Evolutionary conservation across 1,284 basidiomycete species (phyloP).

Genomic region (Ceratobasidium sp.): DNA sequence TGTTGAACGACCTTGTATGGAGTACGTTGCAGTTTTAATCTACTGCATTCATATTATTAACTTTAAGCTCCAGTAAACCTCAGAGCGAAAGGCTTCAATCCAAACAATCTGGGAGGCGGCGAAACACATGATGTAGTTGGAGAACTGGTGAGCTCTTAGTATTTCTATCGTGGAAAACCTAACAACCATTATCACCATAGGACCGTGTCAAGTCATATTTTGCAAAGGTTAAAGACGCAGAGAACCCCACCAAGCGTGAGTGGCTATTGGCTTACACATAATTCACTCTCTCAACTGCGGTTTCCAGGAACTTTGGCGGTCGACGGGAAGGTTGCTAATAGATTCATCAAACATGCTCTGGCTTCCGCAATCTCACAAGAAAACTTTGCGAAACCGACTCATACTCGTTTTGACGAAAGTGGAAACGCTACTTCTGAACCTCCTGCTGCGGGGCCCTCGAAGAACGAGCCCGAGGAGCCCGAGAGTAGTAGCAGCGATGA

Average conservation of each 20-base stretch:
- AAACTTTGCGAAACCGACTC: conserved; percentile 46
- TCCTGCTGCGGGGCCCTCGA: conserved; percentile 46
- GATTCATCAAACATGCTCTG: conserved; percentile 84
- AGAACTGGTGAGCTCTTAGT: conserved; percentile 63
- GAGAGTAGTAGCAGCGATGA: conserved; percentile 62
- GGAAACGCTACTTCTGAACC: conserved; percentile 16
- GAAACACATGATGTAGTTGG: conserved; percentile 66
- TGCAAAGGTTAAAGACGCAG: conserved; percentile 74
- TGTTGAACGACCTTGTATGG: conserved; percentile 82
- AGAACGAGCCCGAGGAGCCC: conserved; percentile 58
- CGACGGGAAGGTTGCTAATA: conserved; percentile 75
- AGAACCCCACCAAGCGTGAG: conserved; percentile 67
- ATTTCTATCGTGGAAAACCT: not conserved
- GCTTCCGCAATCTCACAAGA: conserved; percentile 59
- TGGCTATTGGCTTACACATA: conserved; percentile 18
- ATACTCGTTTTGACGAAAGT: conserved; percentile 47
- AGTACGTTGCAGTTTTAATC: conserved; percentile 56
- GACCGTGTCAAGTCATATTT: conserved; percentile 77
- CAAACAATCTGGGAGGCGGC: conserved; percentile 54
- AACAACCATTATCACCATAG: conserved; percentile 51
- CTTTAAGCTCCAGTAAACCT: conserved; percentile 64
- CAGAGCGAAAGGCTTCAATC: conserved; percentile 75
- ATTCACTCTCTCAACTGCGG: not conserved
- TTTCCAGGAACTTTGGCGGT: conserved; percentile 58
- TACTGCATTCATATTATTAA: conserved; percentile 23